Conservation (phyloP, 164 flowering plant genomes). For the Berberis thunbergii region DNA sequence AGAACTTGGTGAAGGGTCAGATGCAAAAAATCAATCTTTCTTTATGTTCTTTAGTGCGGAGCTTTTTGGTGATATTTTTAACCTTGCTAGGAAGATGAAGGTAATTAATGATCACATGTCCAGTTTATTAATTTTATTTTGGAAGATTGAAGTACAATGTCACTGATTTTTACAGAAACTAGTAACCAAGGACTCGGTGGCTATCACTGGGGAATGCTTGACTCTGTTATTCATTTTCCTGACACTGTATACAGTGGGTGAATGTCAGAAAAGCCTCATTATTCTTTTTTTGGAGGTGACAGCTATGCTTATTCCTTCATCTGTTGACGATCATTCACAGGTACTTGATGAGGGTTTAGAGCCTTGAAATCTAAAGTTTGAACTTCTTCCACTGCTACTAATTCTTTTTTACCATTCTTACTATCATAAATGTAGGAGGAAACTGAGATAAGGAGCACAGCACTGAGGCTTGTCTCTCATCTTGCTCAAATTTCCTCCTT, state of each 20-base stretch:
- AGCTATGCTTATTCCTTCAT: slow-evolving; percentile 46
- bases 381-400: too few relatives aligned
- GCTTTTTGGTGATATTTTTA: slow-evolving; percentile 40
- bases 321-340: slow-evolving; percentile 38
- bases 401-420: neutral
- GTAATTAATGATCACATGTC: slow-evolving; percentile 20
- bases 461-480: slow-evolving; percentile 69
- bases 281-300: slow-evolving; percentile 67
- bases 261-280: slow-evolving; percentile 50
- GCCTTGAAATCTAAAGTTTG: too few relatives aligned
- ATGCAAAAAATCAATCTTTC: slow-evolving; percentile 31
- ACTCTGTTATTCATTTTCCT: slow-evolving; percentile 66
- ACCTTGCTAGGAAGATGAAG: slow-evolving; percentile 35
- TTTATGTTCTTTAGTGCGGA: slow-evolving; percentile 55
- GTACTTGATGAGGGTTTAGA: slow-evolving; percentile 18
- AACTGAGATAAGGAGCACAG: slow-evolving; percentile 46
- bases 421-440: slow-evolving; percentile 41
- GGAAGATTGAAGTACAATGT: neutral
- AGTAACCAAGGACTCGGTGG: slow-evolving; percentile 42
- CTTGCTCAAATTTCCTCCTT: slow-evolving; percentile 81
- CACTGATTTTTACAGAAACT: slow-evolving; percentile 42
- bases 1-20: slow-evolving; percentile 22
- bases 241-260: slow-evolving; percentile 43
- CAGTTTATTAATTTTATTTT: too few relatives aligned
- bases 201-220: slow-evolving; percentile 61